A percentile compares a stretch with the other conserved stretches of the same genome.
These are phyloP conservation scores for Geosiphon pyriformis DNA, from an alignment of 192 early-diverging fungal genomes.

Conservation along the genomic window DNA sequence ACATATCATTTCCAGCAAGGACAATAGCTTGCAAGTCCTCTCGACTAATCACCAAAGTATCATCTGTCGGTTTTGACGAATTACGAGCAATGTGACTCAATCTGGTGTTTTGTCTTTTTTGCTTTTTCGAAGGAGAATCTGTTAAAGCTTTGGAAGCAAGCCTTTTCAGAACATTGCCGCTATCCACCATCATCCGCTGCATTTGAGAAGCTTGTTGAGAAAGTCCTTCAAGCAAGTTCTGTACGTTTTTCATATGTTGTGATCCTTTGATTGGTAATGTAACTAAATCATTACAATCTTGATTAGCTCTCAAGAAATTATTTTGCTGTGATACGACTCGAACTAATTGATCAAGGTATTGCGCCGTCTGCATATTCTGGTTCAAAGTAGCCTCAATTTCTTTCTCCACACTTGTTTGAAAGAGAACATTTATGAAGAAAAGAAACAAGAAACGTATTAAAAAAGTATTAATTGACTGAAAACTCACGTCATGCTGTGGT, in stretches of 20 bases:
- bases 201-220: conserved; percentile 4
- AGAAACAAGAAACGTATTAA: background rate
- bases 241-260: background rate
- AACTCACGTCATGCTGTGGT: background rate
- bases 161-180: background rate
- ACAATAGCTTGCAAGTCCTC: conserved; percentile 8
- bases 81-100: background rate
- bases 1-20: background rate
- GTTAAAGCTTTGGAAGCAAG: background rate
- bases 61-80: background rate
- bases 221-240: conserved; percentile 2
- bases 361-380: conserved; percentile 1
- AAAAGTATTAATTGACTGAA: background rate
- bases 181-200: conserved; percentile 6
- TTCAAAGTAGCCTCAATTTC: conserved; percentile 9
- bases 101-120: background rate
- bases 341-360: conserved; percentile 15
- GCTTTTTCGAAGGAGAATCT: background rate
- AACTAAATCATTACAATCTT: background rate
- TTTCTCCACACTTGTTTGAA: conserved; percentile 1
- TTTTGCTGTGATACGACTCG: conserved; percentile 9
- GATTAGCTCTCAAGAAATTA: background rate
- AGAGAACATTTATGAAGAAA: background rate
- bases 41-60: conserved; percentile 7
- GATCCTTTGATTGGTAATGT: background rate